Conservation (phyloP, 331 rosid species). For the Spiraea crenata region DNA sequence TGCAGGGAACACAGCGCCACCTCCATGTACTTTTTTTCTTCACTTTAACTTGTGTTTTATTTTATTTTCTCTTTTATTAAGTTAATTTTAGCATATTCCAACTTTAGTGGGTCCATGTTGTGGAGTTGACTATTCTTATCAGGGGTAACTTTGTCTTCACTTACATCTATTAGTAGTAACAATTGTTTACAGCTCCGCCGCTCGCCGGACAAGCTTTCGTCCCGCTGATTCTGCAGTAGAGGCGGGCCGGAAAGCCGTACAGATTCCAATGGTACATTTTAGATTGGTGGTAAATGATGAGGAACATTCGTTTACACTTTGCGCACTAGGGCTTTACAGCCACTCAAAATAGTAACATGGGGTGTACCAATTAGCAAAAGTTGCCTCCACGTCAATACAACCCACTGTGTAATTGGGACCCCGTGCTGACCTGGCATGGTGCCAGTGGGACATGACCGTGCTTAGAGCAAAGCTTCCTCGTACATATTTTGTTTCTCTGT, state of each 20-base stretch:
- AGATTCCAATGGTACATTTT: not conserved
- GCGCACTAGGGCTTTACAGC: not conserved
- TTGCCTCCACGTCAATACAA: not conserved
- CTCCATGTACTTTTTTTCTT: conserved; percentile 39
- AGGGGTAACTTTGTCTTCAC: conserved; percentile 5
- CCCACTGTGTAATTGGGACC: not conserved
- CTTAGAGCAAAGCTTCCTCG: conserved; percentile 2
- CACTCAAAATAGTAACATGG: conserved; percentile 1
- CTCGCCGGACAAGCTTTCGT: conserved; percentile 11
- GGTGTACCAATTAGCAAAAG: no score
- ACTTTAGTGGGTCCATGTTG: conserved; percentile 23
- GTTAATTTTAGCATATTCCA: conserved; percentile 1
- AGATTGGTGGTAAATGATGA: not conserved
- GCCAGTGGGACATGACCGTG: not conserved
- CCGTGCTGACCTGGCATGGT: conserved; percentile 3
- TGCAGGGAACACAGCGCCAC: conserved; percentile 44
- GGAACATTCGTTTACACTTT: no score
- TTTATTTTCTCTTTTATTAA: not conserved
- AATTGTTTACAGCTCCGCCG: conserved; percentile 30
- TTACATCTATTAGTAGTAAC: no score
- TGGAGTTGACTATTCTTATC: conserved; percentile 25
- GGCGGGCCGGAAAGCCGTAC: conserved; percentile 37
- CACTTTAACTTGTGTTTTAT: not conserved
- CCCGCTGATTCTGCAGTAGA: not conserved
- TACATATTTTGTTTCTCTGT: not conserved